Base-by-base conservation (phyloP, 768 basidiomycete species). In the Tulasnella calospora region DNA sequence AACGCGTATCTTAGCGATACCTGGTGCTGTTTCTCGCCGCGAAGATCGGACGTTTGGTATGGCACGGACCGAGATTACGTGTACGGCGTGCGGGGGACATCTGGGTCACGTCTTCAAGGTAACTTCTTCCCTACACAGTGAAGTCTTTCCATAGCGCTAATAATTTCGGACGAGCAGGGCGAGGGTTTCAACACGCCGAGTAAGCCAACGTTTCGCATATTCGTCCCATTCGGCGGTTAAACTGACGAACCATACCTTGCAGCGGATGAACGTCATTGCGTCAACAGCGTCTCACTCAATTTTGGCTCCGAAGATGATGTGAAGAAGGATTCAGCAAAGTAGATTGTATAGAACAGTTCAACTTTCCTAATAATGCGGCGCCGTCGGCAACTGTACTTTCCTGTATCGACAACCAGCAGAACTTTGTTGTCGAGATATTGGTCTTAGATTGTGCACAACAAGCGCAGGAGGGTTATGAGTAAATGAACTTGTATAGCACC, bases 91-190 rank as follows among this genome's bases (percentile, higher is more conserved):
- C 82, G 95, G 94, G 12, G 95, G 96, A 0, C 96, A 98, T 83
- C 88, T 98, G 7, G 96, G 96, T 5, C 96, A 98, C 83, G 93
- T 98, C 55, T 98, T 98, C 89, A 93, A 94, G 82, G 81, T 80
- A 35, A 55, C 81, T 57, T 55, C 30, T 30, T 33, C 35, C 46
- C 35, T 44, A n/a, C 55, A 23, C 44, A 40, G 57, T 9, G 9
- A 12, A 27, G 30, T 44, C 15, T 71, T 61, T 35, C 35, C 55
- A 79, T 41, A 7, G 7, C 23, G 47, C 74, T 75, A 47, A 75
- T 23, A 12, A 12, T 6, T 30, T 46, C 44, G 33, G 74, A n/a
- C 78, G 38, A 73, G 38, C 23, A 80, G 79, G 95, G 95, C 47
- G 96, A 97, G 84, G 92, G 92, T 1, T 95, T 89, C 84, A 78